These are phyloP conservation scores for Pythium utonaiense DNA, from an alignment of 352 stramenopile genomes.

Conservation along the genomic window DNA sequence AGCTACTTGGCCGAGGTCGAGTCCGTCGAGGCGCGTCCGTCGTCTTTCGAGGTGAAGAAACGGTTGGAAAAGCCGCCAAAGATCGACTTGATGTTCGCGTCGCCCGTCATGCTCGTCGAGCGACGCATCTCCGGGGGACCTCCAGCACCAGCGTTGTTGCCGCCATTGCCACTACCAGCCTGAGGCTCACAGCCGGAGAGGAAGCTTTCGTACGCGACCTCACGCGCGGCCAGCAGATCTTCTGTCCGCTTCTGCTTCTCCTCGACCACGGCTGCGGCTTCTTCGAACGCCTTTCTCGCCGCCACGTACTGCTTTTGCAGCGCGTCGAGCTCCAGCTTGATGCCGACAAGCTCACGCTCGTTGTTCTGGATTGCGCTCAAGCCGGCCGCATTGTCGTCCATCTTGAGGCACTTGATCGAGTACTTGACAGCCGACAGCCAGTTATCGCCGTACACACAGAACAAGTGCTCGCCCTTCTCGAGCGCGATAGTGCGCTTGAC, in stretches of 20 bases:
- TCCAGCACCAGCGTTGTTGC: conserved; percentile 21
- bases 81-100: conserved; percentile 35
- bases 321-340: conserved; percentile 73
- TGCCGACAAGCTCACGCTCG: conserved; percentile 67
- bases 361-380: conserved; percentile 67
- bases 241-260: conserved; percentile 71
- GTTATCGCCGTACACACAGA: conserved; percentile 88
- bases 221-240: conserved; percentile 60
- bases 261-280: conserved; percentile 62
- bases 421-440: conserved; percentile 87
- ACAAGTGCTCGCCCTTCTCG: conserved; percentile 79
- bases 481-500: conserved; percentile 75
- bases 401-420: conserved; percentile 84
- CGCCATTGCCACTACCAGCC: background rate
- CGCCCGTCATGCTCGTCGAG: conserved; percentile 34
- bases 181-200: conserved; percentile 52
- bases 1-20: conserved; percentile 16
- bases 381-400: conserved; percentile 48
- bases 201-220: conserved; percentile 75
- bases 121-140: conserved; percentile 26
- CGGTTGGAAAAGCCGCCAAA: conserved; percentile 70
- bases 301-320: conserved; percentile 79
- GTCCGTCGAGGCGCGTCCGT: conserved; percentile 61
- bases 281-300: conserved; percentile 80
- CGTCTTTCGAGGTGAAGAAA: conserved; percentile 52